These are phyloP conservation scores for Zasmidium cellare DNA, from an alignment of 2,329 filamentous ascomycete genomes.

Conservation along the genomic window DNA sequence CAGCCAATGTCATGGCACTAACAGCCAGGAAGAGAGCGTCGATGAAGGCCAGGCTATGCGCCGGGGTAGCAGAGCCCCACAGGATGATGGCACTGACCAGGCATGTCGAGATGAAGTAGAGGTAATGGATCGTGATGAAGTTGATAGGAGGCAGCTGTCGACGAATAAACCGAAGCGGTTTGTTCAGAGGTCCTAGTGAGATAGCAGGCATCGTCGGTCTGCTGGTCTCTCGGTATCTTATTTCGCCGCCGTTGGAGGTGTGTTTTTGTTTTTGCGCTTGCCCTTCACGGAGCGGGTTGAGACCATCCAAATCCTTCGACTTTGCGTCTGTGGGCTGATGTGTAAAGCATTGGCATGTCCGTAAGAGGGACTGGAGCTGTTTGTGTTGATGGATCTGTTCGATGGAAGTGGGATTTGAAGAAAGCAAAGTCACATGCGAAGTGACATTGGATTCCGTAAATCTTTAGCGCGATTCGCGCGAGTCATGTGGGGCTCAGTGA, in stretches of 20 bases:
- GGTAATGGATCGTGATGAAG: slow-evolving; percentile 57
- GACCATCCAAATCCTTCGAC: neutral
- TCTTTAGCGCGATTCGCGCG: no score
- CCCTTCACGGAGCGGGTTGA: neutral
- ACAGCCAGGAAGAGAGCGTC: slow-evolving; percentile 68
- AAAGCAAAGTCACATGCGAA: no score
- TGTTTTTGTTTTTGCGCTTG: neutral
- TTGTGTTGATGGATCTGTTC: no score
- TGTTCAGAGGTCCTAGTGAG: slow-evolving; percentile 16
- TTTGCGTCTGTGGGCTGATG: neutral
- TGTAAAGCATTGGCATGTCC: neutral
- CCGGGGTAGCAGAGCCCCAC: slow-evolving; percentile 57
- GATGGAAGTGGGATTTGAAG: no score
- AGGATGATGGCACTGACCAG: slow-evolving; percentile 62
- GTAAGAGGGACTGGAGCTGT: no score
- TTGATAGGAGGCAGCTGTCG: slow-evolving; percentile 30
- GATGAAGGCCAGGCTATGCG: slow-evolving; percentile 56
- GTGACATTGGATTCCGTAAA: no score
- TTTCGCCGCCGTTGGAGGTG: neutral
- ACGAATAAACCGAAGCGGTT: slow-evolving; percentile 17
- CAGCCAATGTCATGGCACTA: slow-evolving; percentile 67
- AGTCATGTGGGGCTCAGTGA: no score
- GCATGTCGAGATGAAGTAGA: slow-evolving; percentile 62
- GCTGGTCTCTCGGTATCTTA: neutral
- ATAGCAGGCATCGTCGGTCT: neutral